Evolutionary conservation across 1,284 basidiomycete genomes (phyloP).

Genomic region (Rhizopogon parksii): DNA sequence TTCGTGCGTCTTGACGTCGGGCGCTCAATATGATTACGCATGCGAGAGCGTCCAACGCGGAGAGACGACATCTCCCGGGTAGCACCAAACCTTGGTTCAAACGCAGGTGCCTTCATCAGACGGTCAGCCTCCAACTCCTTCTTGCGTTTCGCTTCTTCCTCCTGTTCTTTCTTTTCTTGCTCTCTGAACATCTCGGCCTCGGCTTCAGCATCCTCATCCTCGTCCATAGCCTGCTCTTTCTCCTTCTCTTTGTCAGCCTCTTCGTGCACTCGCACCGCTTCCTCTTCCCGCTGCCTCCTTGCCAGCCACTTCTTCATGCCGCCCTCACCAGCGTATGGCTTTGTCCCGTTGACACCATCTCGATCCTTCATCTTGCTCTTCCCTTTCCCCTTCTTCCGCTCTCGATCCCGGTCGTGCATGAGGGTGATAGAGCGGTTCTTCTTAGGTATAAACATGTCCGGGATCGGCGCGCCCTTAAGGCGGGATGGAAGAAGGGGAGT

Average conservation of each 20-base stretch:
- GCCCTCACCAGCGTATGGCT: slow-evolving; percentile 68
- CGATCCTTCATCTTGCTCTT: slow-evolving; percentile 26
- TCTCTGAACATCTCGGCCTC: slow-evolving; percentile 21
- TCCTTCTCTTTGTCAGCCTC: slow-evolving; percentile 18
- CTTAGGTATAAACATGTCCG: slow-evolving; percentile 60
- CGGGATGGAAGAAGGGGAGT: slow-evolving; percentile 68
- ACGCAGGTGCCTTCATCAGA: slow-evolving; percentile 17
- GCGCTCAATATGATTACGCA: slow-evolving; percentile 46
- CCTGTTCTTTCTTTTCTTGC: slow-evolving; percentile 18
- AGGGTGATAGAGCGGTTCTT: slow-evolving; percentile 47
- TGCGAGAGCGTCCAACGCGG: slow-evolving; percentile 56
- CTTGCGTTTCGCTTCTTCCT: slow-evolving; percentile 4
- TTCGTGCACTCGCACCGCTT: slow-evolving; percentile 15
- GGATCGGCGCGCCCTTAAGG: slow-evolving; percentile 45
- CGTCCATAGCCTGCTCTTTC: slow-evolving; percentile 26
- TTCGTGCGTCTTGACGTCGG: slow-evolving; percentile 36
- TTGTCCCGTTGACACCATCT: slow-evolving; percentile 40
- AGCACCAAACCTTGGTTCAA: slow-evolving; percentile 17
- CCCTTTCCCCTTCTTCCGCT: slow-evolving; percentile 30
- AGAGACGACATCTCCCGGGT: slow-evolving; percentile 44
- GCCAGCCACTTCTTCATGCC: slow-evolving; percentile 70
- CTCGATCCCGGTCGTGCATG: slow-evolving; percentile 44
- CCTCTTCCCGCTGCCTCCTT: slow-evolving; percentile 36
- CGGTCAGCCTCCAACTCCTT: slow-evolving; percentile 22
- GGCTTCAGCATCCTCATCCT: slow-evolving; percentile 27